Percentiles rank a stretch among this genome's conserved stretches.
Evolutionary conservation across 768 basidiomycete species (phyloP).

Genomic region (Terana coerulea): DNA sequence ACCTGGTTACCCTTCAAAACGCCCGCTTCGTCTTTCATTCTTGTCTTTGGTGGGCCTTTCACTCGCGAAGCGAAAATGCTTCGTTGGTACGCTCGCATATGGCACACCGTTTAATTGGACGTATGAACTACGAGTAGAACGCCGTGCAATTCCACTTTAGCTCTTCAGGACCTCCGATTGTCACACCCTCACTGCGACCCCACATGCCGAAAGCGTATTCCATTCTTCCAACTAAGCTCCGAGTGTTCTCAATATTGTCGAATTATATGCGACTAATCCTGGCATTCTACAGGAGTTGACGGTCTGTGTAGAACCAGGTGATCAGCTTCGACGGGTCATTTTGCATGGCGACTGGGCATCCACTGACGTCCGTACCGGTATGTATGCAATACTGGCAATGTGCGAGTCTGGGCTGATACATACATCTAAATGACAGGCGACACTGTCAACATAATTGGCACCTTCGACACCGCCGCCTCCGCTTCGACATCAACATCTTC

Average conservation of each 20-base stretch:
- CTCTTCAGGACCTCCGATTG: no score
- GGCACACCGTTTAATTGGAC: no score
- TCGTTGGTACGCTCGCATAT: no score
- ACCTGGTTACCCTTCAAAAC: no score
- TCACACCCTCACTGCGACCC: no score
- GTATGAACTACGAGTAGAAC: no score
- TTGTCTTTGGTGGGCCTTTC: no score
- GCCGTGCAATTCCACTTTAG: no score
- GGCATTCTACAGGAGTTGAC: slow-evolving; percentile 43
- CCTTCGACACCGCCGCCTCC: slow-evolving; percentile 25
- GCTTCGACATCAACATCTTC: slow-evolving; percentile 32
- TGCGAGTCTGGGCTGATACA: neutral
- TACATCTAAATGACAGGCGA: slow-evolving; percentile 73
- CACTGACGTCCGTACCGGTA: slow-evolving; percentile 60
- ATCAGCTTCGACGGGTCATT: slow-evolving; percentile 45
- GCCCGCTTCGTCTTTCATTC: no score
- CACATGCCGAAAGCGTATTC: no score
- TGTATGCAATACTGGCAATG: slow-evolving; percentile 13
- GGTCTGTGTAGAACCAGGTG: slow-evolving; percentile 40
- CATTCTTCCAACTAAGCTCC: no score
- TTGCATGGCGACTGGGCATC: slow-evolving; percentile 78
- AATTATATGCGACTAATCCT: neutral
- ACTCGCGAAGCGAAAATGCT: no score
- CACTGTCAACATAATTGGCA: slow-evolving; percentile 72
- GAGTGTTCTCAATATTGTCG: neutral